phyloP scores from a whole-genome alignment of 2,329 filamentous ascomycete genomes.

The Fusarium fracticaudum region DNA sequence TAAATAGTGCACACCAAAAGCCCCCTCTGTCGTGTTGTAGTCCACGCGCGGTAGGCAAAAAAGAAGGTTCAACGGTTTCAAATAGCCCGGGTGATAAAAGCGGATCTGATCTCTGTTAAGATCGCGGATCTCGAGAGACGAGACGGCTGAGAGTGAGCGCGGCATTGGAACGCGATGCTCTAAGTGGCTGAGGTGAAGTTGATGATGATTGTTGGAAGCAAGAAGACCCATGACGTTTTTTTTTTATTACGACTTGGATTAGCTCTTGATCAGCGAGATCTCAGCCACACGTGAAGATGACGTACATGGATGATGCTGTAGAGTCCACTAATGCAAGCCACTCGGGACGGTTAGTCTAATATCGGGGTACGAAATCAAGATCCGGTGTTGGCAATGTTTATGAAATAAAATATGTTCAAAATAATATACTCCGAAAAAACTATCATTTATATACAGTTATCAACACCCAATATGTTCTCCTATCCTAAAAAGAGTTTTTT shows the following conservation, averaged over 20 bases:
- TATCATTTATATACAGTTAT: slow-evolving; percentile 3
- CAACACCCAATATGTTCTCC: neutral
- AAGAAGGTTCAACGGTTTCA: slow-evolving; percentile 27
- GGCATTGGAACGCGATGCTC: slow-evolving; percentile 23
- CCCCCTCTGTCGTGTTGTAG: neutral
- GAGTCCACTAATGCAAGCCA: slow-evolving; percentile 9
- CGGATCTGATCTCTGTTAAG: slow-evolving; percentile 32
- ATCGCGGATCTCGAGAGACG: slow-evolving; percentile 28
- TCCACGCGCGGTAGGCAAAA: slow-evolving; percentile 34
- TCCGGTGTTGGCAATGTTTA: neutral
- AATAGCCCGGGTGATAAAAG: slow-evolving; percentile 34
- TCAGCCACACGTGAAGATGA: slow-evolving; percentile 14
- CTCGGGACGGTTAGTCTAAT: neutral
- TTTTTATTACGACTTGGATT: neutral
- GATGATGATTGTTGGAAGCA: neutral
- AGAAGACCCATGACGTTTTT: slow-evolving; percentile 26
- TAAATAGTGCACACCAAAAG: slow-evolving; percentile 19
- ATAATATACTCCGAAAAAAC: neutral
- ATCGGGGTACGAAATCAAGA: neutral
- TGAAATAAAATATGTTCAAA: neutral
- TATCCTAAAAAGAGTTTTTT: neutral
- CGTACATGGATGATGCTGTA: slow-evolving; percentile 2
- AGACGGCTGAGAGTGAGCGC: slow-evolving; percentile 30
- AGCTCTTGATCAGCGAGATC: neutral
- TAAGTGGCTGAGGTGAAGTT: slow-evolving; percentile 16